phyloP scores from a whole-genome alignment of 2,329 filamentous ascomycete genomes.

The Thermoascus crustaceus region DNA sequence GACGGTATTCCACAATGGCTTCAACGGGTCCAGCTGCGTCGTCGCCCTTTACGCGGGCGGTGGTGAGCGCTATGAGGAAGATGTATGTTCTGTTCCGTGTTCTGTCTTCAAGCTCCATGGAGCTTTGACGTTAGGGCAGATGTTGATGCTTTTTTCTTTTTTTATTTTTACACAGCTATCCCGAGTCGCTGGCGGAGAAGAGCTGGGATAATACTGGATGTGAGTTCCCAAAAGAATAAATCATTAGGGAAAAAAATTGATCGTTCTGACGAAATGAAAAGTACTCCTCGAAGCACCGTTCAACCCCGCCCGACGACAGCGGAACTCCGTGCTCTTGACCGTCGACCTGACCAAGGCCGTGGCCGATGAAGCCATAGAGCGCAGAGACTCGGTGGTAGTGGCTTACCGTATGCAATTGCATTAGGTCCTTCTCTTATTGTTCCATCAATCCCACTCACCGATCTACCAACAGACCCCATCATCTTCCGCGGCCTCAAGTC shows the following conservation, averaged over 20 bases:
- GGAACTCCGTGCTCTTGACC: constrained; percentile 67
- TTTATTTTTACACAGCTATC: constrained; percentile 55
- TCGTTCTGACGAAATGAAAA: too few species aligned
- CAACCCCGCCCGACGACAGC: constrained; percentile 47
- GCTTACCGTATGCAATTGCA: constrained; percentile 75
- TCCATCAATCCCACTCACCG: background rate
- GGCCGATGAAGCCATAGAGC: constrained; percentile 76
- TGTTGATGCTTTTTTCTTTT: constrained; percentile 7
- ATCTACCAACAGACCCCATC: constrained; percentile 63
- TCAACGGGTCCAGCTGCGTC: constrained; percentile 24
- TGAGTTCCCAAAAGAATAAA: constrained; percentile 22
- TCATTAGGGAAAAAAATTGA: too few species aligned
- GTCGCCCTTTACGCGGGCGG: constrained; percentile 57
- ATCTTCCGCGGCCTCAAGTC: constrained; percentile 92
- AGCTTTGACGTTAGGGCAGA: too few species aligned
- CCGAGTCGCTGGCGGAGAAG: constrained; percentile 77
- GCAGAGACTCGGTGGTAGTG: constrained; percentile 69
- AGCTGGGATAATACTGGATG: constrained; percentile 94
- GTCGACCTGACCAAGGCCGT: constrained; percentile 87
- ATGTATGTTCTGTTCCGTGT: constrained; percentile 49
- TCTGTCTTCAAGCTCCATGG: too few species aligned
- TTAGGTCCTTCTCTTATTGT: background rate
- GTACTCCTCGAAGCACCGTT: constrained; percentile 63
- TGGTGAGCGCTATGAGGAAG: constrained; percentile 70
- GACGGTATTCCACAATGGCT: constrained; percentile 27